These are phyloP conservation scores for Eucalyptus sp. DNA, from an alignment of 345 rosid genomes.

Conservation along the genomic window DNA sequence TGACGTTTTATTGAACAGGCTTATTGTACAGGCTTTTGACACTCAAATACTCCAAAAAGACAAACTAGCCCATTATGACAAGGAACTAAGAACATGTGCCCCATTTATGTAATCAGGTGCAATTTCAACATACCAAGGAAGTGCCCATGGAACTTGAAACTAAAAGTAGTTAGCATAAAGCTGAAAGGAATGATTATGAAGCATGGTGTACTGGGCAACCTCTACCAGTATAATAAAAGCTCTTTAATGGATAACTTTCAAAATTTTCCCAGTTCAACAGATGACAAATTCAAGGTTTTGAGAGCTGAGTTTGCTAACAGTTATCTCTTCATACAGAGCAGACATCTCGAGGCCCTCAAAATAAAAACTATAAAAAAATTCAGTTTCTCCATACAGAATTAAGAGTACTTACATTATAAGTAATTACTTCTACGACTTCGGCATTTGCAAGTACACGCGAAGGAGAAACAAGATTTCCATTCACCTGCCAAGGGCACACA, in stretches of 20 bases:
- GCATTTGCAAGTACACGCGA: slow-evolving; percentile 81
- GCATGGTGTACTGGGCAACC: background rate
- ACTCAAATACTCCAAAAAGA: background rate
- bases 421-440: slow-evolving; percentile 96
- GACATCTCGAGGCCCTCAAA: background rate
- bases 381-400: background rate
- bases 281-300: background rate
- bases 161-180: background rate
- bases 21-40: background rate
- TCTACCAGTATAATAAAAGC: background rate
- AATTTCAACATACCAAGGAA: background rate
- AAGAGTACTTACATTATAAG: slow-evolving; percentile 62
- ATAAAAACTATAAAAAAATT: background rate
- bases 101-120: background rate
- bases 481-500: slow-evolving; percentile 48
- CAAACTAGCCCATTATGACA: background rate
- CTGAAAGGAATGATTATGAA: background rate
- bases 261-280: background rate
- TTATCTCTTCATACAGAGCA: background rate
- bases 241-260: background rate
- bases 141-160: background rate
- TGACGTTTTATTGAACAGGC: background rate
- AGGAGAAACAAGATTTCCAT: slow-evolving; percentile 91
- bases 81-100: background rate
- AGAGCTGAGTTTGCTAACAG: background rate